These are phyloP conservation scores for Lasiosphaeriaceae sp. DNA, from an alignment of 495 filamentous ascomycete genomes.

Conservation along the genomic window DNA sequence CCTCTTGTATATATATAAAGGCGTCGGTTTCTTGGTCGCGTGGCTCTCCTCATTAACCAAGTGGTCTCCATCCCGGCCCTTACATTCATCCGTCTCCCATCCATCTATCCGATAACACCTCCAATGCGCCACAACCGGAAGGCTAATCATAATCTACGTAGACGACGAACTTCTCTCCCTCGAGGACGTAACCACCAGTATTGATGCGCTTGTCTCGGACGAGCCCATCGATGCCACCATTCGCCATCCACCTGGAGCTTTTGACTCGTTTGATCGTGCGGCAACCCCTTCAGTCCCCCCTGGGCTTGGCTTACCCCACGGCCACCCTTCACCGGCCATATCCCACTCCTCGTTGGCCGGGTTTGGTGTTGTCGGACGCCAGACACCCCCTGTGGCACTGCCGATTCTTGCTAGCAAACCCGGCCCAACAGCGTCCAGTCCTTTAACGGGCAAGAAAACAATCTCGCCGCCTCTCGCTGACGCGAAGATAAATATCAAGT, in stretches of 20 bases:
- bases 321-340: slow-evolving; percentile 43
- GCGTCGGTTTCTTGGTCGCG: slow-evolving; percentile 17
- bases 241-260: slow-evolving; percentile 32
- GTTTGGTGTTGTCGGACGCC: slow-evolving; percentile 1
- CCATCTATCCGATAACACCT: not conserved
- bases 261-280: slow-evolving; percentile 44
- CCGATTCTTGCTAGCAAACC: slow-evolving; percentile 20
- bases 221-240: slow-evolving; percentile 29
- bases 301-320: slow-evolving; percentile 57
- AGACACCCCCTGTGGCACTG: slow-evolving; percentile 21
- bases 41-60: slow-evolving; percentile 16
- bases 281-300: slow-evolving; percentile 62
- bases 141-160: slow-evolving; percentile 37
- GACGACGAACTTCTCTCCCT: slow-evolving; percentile 48
- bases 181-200: slow-evolving; percentile 50
- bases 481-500: slow-evolving; percentile 45
- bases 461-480: slow-evolving; percentile 21
- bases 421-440: slow-evolving; percentile 10
- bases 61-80: slow-evolving; percentile 13
- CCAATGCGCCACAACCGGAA: not conserved
- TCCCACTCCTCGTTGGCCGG: slow-evolving; percentile 20
- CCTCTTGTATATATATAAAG: slow-evolving; percentile 31
- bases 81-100: not conserved
- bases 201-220: slow-evolving; percentile 57
- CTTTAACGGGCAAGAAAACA: slow-evolving; percentile 23